phyloP scores from a whole-genome alignment of 177 flowering plant species.

The Vitis hybrid region DNA sequence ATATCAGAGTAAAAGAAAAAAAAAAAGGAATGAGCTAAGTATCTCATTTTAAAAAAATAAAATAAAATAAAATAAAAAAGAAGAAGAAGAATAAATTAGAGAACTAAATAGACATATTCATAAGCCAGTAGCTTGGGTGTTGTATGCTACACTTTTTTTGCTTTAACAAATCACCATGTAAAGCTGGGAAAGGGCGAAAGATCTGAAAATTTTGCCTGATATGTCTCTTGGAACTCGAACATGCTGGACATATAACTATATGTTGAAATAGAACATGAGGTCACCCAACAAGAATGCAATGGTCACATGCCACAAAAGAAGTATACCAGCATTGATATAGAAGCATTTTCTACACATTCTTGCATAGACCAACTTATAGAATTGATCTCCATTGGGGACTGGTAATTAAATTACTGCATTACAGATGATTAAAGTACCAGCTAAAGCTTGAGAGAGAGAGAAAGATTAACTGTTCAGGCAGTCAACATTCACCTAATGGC shows the following conservation, averaged over 20 bases:
- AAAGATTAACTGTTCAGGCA: background rate
- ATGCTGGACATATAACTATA: background rate
- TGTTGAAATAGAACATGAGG: background rate
- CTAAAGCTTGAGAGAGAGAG: background rate
- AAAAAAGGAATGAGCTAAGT: background rate
- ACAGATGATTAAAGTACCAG: no score
- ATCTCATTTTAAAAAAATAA: background rate
- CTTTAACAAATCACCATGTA: background rate
- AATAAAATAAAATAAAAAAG: no score
- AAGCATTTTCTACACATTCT: background rate
- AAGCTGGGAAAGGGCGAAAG: background rate
- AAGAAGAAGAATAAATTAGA: background rate
- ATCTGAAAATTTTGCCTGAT: background rate
- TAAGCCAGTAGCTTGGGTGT: background rate
- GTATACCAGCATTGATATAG: no score
- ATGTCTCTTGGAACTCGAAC: background rate
- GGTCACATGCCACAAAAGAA: no score
- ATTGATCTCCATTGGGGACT: no score
- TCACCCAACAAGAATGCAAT: background rate
- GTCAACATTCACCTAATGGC: background rate
- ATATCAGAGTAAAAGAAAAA: background rate
- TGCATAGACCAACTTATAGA: no score
- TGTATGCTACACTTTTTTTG: background rate
- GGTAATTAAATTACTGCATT: no score
- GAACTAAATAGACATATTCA: background rate